These are phyloP conservation scores for Colletotrichum orbiculare DNA, from an alignment of 2,329 filamentous ascomycete species.

Conservation along the genomic window DNA sequence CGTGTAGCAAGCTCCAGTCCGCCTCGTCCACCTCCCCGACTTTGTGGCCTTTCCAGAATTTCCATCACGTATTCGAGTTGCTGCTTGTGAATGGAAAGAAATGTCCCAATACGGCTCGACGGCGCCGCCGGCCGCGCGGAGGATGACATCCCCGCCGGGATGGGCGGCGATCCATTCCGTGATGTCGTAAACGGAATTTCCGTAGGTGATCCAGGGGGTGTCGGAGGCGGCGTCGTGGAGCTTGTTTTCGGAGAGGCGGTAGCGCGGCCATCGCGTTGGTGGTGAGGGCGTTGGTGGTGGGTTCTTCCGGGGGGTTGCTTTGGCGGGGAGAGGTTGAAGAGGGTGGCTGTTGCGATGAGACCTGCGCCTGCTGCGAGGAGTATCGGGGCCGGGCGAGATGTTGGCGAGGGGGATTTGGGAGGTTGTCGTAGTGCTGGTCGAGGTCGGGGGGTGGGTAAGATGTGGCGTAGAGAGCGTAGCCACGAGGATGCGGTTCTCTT, in stretches of 20 bases:
- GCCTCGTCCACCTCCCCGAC: slow-evolving; percentile 56
- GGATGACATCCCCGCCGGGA: slow-evolving; percentile 62
- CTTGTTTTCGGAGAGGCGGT: slow-evolving; percentile 48
- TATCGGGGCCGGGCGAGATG: not conserved
- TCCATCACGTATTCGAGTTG: slow-evolving; percentile 55
- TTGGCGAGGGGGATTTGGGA: not conserved
- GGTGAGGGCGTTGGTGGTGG: not conserved
- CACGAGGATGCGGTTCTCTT: slow-evolving; percentile 1
- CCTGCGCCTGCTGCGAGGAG: slow-evolving; percentile 7
- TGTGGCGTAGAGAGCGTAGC: not conserved
- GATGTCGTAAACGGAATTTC: slow-evolving; percentile 61
- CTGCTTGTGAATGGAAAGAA: slow-evolving; percentile 61
- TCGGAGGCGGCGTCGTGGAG: slow-evolving; percentile 50
- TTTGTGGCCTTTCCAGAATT: slow-evolving; percentile 58
- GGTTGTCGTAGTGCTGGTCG: no score
- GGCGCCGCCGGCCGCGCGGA: slow-evolving; percentile 59
- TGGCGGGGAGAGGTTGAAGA: not conserved
- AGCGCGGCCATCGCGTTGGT: slow-evolving; percentile 24
- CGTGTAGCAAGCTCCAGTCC: slow-evolving; percentile 41
- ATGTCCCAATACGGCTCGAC: slow-evolving; percentile 65
- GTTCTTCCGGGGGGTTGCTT: not conserved
- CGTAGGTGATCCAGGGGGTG: slow-evolving; percentile 58
- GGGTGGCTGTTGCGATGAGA: not conserved
- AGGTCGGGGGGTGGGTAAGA: no score
- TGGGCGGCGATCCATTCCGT: slow-evolving; percentile 61